Conservation (phyloP, 768 basidiomycete genomes). For the Hypsizygus marmoreus region DNA sequence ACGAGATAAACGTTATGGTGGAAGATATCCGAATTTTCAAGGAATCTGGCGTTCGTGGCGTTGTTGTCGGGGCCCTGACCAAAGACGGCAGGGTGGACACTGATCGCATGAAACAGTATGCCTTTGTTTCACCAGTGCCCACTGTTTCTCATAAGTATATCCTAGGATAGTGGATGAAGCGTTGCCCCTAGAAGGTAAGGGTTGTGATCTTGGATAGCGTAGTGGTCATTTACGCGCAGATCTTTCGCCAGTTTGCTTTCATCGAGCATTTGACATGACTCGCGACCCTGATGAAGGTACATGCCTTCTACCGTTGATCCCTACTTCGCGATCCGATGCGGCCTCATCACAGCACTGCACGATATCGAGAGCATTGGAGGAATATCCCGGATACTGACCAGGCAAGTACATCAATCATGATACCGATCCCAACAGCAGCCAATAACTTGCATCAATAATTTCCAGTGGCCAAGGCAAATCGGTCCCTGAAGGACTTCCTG, state of each 20-base stretch:
- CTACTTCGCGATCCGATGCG: conserved; percentile 1
- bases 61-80: conserved; percentile 68
- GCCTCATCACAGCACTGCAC: conserved; percentile 36
- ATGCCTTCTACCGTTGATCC: conserved; percentile 1
- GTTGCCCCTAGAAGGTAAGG: conserved; percentile 60
- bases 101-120: conserved; percentile 52
- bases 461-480: conserved; percentile 54
- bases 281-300: conserved; percentile 54
- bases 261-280: conserved; percentile 80
- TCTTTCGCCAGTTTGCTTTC: conserved; percentile 63
- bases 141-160: neutral
- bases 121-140: neutral
- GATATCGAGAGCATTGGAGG: conserved; percentile 59
- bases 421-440: conserved; percentile 5
- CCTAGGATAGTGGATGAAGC: conserved; percentile 59
- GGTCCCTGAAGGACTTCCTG: conserved; percentile 42
- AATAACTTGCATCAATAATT: neutral
- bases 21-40: conserved; percentile 71
- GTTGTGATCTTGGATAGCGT: neutral
- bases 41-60: conserved; percentile 55
- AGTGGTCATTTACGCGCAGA: conserved; percentile 1
- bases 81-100: conserved; percentile 61
- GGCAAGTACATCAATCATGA: too few species aligned
- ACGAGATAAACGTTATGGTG: conserved; percentile 72
- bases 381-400: conserved; percentile 78